Base-by-base conservation (phyloP, 2,329 filamentous ascomycete genomes). In the Botrytis pseudocinerea region DNA sequence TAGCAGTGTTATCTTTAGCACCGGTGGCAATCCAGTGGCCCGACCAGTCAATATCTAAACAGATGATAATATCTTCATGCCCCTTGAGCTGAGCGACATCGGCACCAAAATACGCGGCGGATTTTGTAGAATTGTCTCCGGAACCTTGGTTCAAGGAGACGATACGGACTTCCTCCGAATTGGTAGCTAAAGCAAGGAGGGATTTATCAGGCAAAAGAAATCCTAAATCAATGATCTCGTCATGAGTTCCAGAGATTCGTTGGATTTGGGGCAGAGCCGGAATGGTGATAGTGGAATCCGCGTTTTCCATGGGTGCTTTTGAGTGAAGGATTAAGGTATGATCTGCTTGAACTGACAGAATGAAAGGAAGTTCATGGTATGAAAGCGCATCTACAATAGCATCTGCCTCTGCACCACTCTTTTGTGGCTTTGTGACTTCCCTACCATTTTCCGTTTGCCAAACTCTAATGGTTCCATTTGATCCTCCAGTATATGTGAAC, bases 1-100 rank as follows among this genome's bases (percentile, higher is more conserved):
- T 91, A 28, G 95, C 96, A 4, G 93, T 96, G 80, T 98, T 99
- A 82, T 99, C 96, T 83, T 99, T 99, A 35, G 96, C 93, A 70
- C 95, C 96, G 1, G 96, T 98, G 20, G 92, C 95, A 57, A 99
- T 88, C 96, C 96, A 99, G 81, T 96, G 91, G 0, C 97, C 97
- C 16, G 96, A 98, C 94, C 94, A 97, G 83, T 99, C 96, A 4
- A 94, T 91, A 80, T 98, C 95, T 59, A 99, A 85, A 73, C 94
- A 95, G 78, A 99, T 97, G 74, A 99, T 93, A 69, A 99, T 98
- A 78, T 99, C 96, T 68, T 95, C 91, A 78, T 99, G 96, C 1
- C 96, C 96, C 80, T 93, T 93, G 2, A 99, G 86, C 38, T 96
- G 85, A 2, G 91, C 93, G 57, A 97, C 87, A 79, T 99, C 96